phyloP scores from a whole-genome alignment of 2,329 filamentous ascomycete genomes.

The Lithohypha guttulata region DNA sequence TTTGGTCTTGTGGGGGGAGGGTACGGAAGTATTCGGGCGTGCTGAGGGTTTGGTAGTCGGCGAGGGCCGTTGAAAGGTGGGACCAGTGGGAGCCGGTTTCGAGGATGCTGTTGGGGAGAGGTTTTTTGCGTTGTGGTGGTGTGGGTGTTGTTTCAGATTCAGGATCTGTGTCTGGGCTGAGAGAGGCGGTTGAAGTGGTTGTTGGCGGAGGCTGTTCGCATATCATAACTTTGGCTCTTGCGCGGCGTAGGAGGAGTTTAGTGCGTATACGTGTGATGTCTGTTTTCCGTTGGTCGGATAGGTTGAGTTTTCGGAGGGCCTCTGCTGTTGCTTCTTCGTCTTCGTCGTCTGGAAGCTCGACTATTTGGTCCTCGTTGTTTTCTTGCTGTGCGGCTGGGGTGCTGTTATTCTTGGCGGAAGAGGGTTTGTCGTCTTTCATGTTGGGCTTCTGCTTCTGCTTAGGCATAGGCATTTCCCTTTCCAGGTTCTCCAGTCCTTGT shows the following conservation, averaged over 20 bases:
- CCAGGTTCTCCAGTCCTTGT: constrained; percentile 60
- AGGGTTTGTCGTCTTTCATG: constrained; percentile 12
- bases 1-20: constrained; percentile 55
- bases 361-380: constrained; percentile 31
- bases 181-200: not conserved
- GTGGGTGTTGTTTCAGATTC: not conserved
- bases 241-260: constrained; percentile 73
- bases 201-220: constrained; percentile 27
- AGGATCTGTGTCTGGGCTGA: constrained; percentile 3
- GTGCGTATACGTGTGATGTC: constrained; percentile 67
- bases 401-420: constrained; percentile 9
- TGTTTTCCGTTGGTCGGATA: constrained; percentile 39
- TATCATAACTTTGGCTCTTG: constrained; percentile 58
- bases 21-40: constrained; percentile 32
- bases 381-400: constrained; percentile 21
- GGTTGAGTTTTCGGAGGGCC: constrained; percentile 33
- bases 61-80: constrained; percentile 63
- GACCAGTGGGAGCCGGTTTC: constrained; percentile 51
- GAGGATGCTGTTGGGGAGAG: not conserved
- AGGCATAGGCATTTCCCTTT: constrained; percentile 44
- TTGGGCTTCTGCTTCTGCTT: constrained; percentile 21
- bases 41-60: constrained; percentile 58
- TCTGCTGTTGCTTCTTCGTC: constrained; percentile 32
- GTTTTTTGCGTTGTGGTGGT: not conserved
- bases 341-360: constrained; percentile 39